Percentiles rank a stretch among this genome's conserved stretches.
These are phyloP conservation scores for Friedmanniomyces endolithicus DNA, from an alignment of 495 filamentous ascomycete genomes.

Conservation along the genomic window DNA sequence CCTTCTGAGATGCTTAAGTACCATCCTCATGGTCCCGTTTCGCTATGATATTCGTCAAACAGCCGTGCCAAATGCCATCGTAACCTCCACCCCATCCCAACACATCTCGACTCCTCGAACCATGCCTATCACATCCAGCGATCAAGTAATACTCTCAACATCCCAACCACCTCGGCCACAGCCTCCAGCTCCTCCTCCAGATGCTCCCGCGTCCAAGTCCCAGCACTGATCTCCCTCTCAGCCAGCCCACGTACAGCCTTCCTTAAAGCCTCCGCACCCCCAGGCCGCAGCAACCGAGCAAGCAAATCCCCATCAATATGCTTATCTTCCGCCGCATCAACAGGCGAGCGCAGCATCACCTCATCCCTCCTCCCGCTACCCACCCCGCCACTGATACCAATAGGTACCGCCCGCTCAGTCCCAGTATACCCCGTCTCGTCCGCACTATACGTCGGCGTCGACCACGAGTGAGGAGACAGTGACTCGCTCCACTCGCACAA, in stretches of 20 bases:
- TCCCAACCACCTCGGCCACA: slow-evolving; percentile 5
- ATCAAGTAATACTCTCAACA: slow-evolving; percentile 7
- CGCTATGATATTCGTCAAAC: neutral
- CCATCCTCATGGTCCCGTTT: neutral
- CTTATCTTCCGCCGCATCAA: neutral
- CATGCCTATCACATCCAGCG: slow-evolving; percentile 7
- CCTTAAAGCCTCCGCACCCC: slow-evolving; percentile 5
- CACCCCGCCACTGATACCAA: neutral
- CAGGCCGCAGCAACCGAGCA: slow-evolving; percentile 8
- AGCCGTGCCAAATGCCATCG: neutral
- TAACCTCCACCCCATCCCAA: neutral
- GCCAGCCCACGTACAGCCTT: neutral
- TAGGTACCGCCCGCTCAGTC: slow-evolving; percentile 1
- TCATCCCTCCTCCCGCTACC: neutral
- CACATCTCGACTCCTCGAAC: neutral
- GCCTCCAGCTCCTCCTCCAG: slow-evolving; percentile 12
- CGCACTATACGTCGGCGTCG: neutral
- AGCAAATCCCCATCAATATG: slow-evolving; percentile 23
- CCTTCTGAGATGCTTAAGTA: neutral
- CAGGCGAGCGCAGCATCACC: slow-evolving; percentile 4
- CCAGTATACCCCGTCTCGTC: neutral
- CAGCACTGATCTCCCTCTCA: slow-evolving; percentile 3
- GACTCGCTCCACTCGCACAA: slow-evolving; percentile 12
- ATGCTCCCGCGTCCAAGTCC: slow-evolving; percentile 13
- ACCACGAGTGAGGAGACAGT: slow-evolving; percentile 6